Percentiles rank a stretch among this genome's conserved stretches.
These are phyloP conservation scores for Fibroporia radiculosa DNA, from an alignment of 768 basidiomycete genomes.

Conservation along the genomic window DNA sequence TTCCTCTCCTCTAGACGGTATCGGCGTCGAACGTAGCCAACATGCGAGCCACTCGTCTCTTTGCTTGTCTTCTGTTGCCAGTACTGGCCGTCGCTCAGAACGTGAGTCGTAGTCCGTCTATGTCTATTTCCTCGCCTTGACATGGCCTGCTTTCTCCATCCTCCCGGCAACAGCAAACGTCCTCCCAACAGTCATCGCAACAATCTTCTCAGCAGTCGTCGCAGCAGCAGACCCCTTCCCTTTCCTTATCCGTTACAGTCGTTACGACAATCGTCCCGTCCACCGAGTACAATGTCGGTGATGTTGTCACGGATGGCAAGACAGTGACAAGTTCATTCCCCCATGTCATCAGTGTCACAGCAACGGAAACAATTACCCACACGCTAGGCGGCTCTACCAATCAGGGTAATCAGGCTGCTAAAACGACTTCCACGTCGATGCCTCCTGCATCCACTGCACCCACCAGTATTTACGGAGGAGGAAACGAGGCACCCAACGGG, in stretches of 20 bases:
- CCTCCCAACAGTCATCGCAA: conserved; percentile 3
- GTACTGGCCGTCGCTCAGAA: conserved; percentile 37
- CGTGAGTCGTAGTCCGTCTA: conserved; percentile 10
- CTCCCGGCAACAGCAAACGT: conserved; percentile 1
- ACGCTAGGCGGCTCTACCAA: conserved; percentile 18
- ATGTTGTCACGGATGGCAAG: background rate
- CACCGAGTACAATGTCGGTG: conserved; percentile 16
- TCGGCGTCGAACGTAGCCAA: too few species aligned
- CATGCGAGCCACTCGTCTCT: background rate
- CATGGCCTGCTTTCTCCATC: too few species aligned
- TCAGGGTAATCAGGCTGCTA: conserved; percentile 15
- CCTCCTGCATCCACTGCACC: conserved; percentile 55
- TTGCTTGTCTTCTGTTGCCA: conserved; percentile 27
- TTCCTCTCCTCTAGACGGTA: too few species aligned
- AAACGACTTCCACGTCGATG: conserved; percentile 30
- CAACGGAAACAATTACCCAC: conserved; percentile 37
- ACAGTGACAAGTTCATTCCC: conserved; percentile 15
- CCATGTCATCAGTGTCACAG: conserved; percentile 17
- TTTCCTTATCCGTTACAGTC: conserved; percentile 9
- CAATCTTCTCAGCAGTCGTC: conserved; percentile 4
- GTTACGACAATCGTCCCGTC: conserved; percentile 25
- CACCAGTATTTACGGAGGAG: conserved; percentile 46
- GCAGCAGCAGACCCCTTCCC: background rate
- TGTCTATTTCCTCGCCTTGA: too few species aligned
- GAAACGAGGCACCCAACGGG: conserved; percentile 30